Evolutionary conservation across 331 rosid species (phyloP), one percentile per base, ranked within the genome.

Genomic region (Phaseolus coccineus): DNA sequence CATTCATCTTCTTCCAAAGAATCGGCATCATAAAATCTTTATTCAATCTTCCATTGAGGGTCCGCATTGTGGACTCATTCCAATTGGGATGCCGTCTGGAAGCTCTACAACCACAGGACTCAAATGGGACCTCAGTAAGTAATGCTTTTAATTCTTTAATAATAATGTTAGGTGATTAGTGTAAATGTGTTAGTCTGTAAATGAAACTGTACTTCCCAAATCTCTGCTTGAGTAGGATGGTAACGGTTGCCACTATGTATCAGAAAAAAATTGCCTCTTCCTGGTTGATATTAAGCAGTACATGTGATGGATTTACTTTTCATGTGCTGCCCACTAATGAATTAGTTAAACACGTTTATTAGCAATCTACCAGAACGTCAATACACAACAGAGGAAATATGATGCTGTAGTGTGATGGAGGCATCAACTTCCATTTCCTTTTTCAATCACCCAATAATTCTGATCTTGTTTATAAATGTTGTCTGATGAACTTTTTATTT

Each of bases 61-160:
- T 66, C 96, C 98, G 0, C 99, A 96, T 73, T 96, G 98, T 80
- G 99, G 99, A 71, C 98, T 93, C 73, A 57, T 96, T 78, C 97
- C 99, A 73, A 90, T 96, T 25, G 97, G 96, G 24, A 83, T 73
- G 87, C 94, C 98, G 25, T 93, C 98, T 30, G 90, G 85, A 81
- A 89, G 90, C 52, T 87, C 99, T 31, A 93, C 99, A 39, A 89
- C 99, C 48, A 89, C 92, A 0, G 99, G 99, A 51, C 97, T 96
- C 37, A 42, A 88, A 59, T 96, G 99, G 99, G 90, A 96, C 86
- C 93, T 96, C 28, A 80, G 99, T 96, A 87, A 89, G 99, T 84
- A 72, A 69, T 53, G 94, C 82, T 51, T 69, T 13, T 27, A 9
- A 27, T 40, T 53, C 53, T 46, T 61, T 15, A 57, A 48, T 48